Evolutionary conservation across 208 protist species (phyloP).

Genomic region (Vickermania ingenoplastis): DNA sequence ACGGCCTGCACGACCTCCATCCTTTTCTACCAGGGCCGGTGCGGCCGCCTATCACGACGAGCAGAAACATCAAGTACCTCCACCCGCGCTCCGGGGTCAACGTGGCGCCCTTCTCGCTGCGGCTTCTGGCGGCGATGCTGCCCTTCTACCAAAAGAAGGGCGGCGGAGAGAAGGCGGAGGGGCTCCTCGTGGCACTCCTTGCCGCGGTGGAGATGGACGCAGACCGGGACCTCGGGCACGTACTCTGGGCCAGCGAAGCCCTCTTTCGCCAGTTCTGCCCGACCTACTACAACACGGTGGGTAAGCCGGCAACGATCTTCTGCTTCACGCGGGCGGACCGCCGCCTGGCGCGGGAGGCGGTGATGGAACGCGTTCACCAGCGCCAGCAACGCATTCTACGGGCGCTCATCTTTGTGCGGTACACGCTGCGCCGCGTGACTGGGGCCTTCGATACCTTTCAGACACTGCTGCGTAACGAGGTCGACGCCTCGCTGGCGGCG

Average conservation of each 20-base stretch:
- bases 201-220: constrained; percentile 23
- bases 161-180: constrained; percentile 36
- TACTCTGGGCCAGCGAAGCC: constrained; percentile 38
- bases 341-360: neutral
- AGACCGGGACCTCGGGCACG: constrained; percentile 23
- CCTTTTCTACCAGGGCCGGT: neutral
- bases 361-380: neutral
- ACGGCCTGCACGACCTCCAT: neutral
- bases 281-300: constrained; percentile 40
- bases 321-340: neutral
- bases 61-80: constrained; percentile 28
- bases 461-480: constrained; percentile 6
- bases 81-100: constrained; percentile 38
- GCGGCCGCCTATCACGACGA: neutral
- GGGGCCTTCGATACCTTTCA: neutral
- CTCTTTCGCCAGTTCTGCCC: constrained; percentile 53
- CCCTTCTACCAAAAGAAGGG: constrained; percentile 44
- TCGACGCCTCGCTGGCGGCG: constrained; percentile 3
- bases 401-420: neutral
- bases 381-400: neutral
- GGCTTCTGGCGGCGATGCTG: constrained; percentile 51
- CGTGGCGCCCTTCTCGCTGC: constrained; percentile 75
- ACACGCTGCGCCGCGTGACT: neutral
- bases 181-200: constrained; percentile 25
- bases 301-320: constrained; percentile 30